These are phyloP conservation scores for Lactarius trivialis DNA, from an alignment of 768 basidiomycete species.

Conservation along the genomic window DNA sequence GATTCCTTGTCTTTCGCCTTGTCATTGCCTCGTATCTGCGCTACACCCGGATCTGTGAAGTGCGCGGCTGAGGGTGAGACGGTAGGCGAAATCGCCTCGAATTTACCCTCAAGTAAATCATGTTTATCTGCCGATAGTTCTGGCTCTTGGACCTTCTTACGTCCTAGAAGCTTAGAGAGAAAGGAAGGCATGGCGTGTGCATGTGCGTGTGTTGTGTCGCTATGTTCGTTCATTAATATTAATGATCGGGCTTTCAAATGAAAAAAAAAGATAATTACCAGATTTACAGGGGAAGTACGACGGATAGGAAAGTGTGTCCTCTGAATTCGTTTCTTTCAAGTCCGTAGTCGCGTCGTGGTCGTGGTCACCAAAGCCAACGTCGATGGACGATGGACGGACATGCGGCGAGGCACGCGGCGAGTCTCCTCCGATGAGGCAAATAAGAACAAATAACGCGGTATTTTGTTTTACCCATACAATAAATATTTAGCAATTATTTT, in stretches of 20 bases:
- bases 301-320: neutral
- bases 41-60: conserved; percentile 27
- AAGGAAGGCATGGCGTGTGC: conserved; percentile 49
- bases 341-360: neutral
- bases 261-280: neutral
- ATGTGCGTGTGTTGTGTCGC: neutral
- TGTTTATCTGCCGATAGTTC: conserved; percentile 38
- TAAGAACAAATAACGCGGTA: conserved; percentile 15
- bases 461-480: neutral
- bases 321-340: neutral
- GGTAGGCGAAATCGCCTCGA: conserved; percentile 56
- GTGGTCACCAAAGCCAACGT: neutral
- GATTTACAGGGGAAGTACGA: neutral
- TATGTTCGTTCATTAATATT: conserved; percentile 13
- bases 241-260: conserved; percentile 1
- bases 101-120: conserved; percentile 61
- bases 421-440: neutral
- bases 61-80: conserved; percentile 33
- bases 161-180: conserved; percentile 70
- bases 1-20: conserved; percentile 34
- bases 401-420: too few species aligned
- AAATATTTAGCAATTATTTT: neutral
- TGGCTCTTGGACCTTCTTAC: conserved; percentile 55
- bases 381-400: neutral
- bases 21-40: conserved; percentile 33